phyloP scores from a whole-genome alignment of 1,139 yeast genomes.

The Geotrichum klebahnii region DNA sequence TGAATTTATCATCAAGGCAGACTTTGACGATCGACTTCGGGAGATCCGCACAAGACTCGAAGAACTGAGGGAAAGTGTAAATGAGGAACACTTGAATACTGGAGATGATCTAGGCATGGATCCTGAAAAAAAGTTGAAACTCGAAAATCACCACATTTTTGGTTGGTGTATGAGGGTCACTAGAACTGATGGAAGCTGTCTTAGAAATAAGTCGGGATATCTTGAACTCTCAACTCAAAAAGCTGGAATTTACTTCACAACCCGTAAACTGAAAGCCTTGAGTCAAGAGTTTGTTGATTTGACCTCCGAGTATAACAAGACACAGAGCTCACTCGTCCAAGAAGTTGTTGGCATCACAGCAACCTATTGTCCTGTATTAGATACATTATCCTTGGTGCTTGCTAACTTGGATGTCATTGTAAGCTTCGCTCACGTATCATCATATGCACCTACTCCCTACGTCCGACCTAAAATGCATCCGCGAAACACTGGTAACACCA shows the following conservation, averaged over 20 bases:
- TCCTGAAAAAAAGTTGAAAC: constrained; percentile 76
- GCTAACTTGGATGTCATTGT: constrained; percentile 79
- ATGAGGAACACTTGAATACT: constrained; percentile 56
- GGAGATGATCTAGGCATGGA: constrained; percentile 78
- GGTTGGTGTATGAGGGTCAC: constrained; percentile 95
- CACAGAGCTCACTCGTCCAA: constrained; percentile 71
- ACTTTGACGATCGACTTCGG: constrained; percentile 73
- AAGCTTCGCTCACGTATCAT: constrained; percentile 80
- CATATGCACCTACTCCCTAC: constrained; percentile 79
- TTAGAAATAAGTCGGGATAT: constrained; percentile 60
- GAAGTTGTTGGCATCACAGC: constrained; percentile 77
- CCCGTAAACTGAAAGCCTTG: constrained; percentile 55
- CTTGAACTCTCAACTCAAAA: constrained; percentile 84
- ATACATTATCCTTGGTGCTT: constrained; percentile 57
- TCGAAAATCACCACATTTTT: constrained; percentile 79
- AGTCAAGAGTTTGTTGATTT: constrained; percentile 57
- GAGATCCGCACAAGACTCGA: constrained; percentile 58
- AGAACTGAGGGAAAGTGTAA: constrained; percentile 52
- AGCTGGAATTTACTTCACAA: constrained; percentile 90
- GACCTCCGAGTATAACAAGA: constrained; percentile 62
- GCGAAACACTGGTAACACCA: constrained; percentile 50
- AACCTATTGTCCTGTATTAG: constrained; percentile 75
- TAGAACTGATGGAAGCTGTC: constrained; percentile 76
- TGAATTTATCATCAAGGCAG: constrained; percentile 83
- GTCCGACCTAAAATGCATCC: constrained; percentile 66